Evolutionary conservation across 495 filamentous ascomycete species (phyloP).

Genomic region (Penicillium diatomitis): DNA sequence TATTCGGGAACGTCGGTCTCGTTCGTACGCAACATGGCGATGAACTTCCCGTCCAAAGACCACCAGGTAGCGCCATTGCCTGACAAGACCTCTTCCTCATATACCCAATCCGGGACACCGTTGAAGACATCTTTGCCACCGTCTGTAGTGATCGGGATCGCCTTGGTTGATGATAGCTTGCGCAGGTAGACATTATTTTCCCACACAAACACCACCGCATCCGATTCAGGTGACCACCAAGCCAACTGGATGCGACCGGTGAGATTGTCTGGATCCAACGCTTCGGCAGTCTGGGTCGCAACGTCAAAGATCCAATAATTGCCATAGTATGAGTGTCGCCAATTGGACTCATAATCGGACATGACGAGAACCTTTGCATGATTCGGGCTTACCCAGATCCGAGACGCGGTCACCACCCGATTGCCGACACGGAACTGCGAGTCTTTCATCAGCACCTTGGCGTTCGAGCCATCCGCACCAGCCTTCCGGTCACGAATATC

Average conservation of each 20-base stretch:
- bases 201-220: constrained; percentile 75
- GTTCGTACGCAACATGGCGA: constrained; percentile 89
- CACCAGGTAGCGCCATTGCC: constrained; percentile 87
- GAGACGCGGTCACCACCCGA: constrained; percentile 39
- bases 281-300: constrained; percentile 63
- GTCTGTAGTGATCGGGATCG: constrained; percentile 73
- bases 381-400: constrained; percentile 70
- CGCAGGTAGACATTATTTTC: constrained; percentile 85
- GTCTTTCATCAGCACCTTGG: constrained; percentile 66
- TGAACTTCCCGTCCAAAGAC: constrained; percentile 75
- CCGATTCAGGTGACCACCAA: constrained; percentile 78
- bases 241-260: constrained; percentile 73
- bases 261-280: constrained; percentile 61
- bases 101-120: constrained; percentile 98
- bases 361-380: constrained; percentile 74
- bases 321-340: constrained; percentile 80
- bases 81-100: constrained; percentile 88
- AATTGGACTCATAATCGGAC: constrained; percentile 62
- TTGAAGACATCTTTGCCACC: constrained; percentile 85
- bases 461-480: constrained; percentile 32
- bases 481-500: constrained; percentile 59
- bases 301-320: constrained; percentile 94
- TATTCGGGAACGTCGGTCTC: constrained; percentile 88
- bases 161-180: constrained; percentile 48
- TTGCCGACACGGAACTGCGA: constrained; percentile 49